Evolutionary conservation across 495 filamentous ascomycete species (phyloP).

Genomic region (Beverwykella pulmonaria): DNA sequence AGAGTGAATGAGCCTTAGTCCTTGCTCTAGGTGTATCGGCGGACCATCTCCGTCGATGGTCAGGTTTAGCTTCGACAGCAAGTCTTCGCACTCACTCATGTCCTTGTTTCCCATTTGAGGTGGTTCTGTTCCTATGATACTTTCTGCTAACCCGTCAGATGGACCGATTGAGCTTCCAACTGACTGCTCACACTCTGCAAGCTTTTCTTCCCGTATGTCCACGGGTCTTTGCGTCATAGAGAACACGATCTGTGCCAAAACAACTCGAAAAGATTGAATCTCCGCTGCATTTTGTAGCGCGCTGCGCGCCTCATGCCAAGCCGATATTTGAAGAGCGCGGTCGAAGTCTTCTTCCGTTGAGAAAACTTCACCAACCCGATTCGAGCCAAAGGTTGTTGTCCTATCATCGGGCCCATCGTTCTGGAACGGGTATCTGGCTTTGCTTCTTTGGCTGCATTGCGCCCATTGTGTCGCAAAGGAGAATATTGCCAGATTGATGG

Average conservation of each 20-base stretch:
- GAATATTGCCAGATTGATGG: conserved; percentile 50
- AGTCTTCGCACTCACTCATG: conserved; percentile 31
- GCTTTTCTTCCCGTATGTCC: background rate
- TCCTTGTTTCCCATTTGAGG: conserved; percentile 20
- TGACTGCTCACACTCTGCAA: background rate
- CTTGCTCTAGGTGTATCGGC: conserved; percentile 48
- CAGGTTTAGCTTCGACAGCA: conserved; percentile 25
- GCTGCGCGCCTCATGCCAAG: conserved; percentile 53
- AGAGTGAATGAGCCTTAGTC: conserved; percentile 40
- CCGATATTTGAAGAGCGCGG: conserved; percentile 44
- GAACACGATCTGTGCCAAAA: conserved; percentile 54
- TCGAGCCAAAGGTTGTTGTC: background rate
- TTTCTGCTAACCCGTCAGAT: background rate
- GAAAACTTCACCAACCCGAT: conserved; percentile 26
- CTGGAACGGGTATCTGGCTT: conserved; percentile 27
- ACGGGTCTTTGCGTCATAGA: conserved; percentile 50
- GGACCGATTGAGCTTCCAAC: background rate
- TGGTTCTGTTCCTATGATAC: background rate
- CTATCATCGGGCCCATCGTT: conserved; percentile 3
- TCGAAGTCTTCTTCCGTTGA: conserved; percentile 39
- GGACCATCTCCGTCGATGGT: conserved; percentile 48
- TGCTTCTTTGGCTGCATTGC: conserved; percentile 37
- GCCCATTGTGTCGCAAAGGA: conserved; percentile 56
- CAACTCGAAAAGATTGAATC: conserved; percentile 52
- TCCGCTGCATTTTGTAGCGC: conserved; percentile 45